Base-by-base conservation (phyloP, 768 basidiomycete genomes). In the Baorangia bicolor region DNA sequence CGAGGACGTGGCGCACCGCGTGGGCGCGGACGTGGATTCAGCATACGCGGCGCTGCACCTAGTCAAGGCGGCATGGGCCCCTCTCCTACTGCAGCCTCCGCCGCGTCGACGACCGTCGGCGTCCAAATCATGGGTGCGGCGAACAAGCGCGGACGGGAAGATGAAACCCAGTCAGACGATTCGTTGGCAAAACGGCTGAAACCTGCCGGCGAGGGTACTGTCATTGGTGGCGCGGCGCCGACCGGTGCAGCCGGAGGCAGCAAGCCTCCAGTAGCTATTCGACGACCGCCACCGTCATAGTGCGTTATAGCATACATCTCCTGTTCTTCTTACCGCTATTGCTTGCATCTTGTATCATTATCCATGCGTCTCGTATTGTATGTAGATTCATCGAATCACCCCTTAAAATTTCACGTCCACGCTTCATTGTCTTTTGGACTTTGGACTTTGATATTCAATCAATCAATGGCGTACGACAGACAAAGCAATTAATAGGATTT, bases 151-250 rank as follows among this genome's bases (percentile, higher is more conserved):
- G 77, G 81, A 33, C 78, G 87, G 39, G 87, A 90, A 58, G 83
- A 84, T 30, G 75, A 74, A 12, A 67, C 71, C 25, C 64, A 21
- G 21, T 67, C n/a, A 0, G 84, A 85, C 20, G 83, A 85, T 62
- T 81, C 85, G 11, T 73, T 88, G 31, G 84, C 81, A 0, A 89
- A 90, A 64, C 81, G 88, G 41, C 57, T 87, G 49, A 88, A 86
- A 65, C 82, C 83, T 45, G 81, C 82, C 3, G 52, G 34, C 3
- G 66, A 69, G 25, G 48, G 28, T 7, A 20, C 9, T 4, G n/a
- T 16, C 3, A 16, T 21, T 16, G 45, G 30, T 10, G 53, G 35
- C 2, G 48, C n/a, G 8, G 35, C 39, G 21, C 25, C 35, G 11
- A 40, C 28, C 18, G 39, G 56, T 25, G 49, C n/a, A n/a, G n/a